Percentiles rank a stretch among this genome's conserved stretches.
phyloP scores from a whole-genome alignment of 441 rosid genomes.

The Bocquillonia castaneifolia region DNA sequence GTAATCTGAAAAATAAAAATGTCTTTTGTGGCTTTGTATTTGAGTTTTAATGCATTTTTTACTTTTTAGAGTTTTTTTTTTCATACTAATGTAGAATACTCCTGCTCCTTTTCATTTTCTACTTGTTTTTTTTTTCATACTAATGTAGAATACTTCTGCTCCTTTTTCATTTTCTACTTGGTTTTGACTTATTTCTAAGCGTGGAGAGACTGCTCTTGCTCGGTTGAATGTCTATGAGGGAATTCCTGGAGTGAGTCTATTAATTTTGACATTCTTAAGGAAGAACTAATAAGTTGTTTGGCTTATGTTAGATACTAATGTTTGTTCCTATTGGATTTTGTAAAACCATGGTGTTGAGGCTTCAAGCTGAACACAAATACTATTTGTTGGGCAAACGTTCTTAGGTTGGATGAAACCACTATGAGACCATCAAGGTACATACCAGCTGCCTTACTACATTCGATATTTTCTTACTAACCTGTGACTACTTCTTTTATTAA shows the following conservation, averaged over 20 bases:
- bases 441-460: background rate
- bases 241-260: conserved; percentile 30
- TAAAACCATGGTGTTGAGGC: conserved; percentile 66
- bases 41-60: no score
- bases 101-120: no score
- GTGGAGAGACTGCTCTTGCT: conserved; percentile 36
- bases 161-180: no score
- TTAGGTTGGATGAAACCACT: conserved; percentile 89
- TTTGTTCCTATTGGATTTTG: background rate
- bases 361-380: conserved; percentile 76
- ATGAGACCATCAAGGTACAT: conserved; percentile 76
- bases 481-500: no score
- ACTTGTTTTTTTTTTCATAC: no score
- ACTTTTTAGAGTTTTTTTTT: no score
- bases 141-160: no score
- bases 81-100: no score
- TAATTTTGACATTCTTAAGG: background rate
- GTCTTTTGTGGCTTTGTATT: no score
- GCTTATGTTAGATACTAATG: background rate
- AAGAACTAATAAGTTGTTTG: background rate
- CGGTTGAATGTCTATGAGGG: conserved; percentile 35
- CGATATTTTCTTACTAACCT: no score
- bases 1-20: no score
- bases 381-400: conserved; percentile 69
- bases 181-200: no score